Percentiles rank a stretch among this genome's conserved stretches.
phyloP scores from a whole-genome alignment of 805 yeast genomes.

The Schwanniomyces vanrijiae region DNA sequence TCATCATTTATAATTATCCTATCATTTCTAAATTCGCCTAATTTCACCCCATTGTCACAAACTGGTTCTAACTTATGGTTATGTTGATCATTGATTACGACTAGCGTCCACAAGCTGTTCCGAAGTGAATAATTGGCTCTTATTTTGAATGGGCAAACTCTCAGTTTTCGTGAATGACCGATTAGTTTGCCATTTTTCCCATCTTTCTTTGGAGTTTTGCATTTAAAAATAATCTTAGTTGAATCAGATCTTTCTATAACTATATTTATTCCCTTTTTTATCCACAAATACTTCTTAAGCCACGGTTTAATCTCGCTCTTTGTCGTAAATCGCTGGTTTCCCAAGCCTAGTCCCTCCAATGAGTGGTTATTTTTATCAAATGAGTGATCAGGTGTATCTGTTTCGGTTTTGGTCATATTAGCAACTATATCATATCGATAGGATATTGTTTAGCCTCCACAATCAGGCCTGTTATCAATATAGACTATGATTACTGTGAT shows the following conservation, averaged over 20 bases:
- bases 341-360: conserved; percentile 28
- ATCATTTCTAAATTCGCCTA: not conserved
- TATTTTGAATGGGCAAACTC: conserved; percentile 62
- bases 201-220: conserved; percentile 40
- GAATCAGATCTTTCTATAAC: conserved; percentile 65
- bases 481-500: conserved; percentile 1
- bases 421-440: not conserved
- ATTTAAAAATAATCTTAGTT: conserved; percentile 60
- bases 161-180: conserved; percentile 19
- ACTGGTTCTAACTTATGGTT: conserved; percentile 40
- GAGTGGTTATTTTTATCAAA: conserved; percentile 18
- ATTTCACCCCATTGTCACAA: not conserved
- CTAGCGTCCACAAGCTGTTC: conserved; percentile 57
- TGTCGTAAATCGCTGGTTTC: conserved; percentile 24
- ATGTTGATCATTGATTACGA: conserved; percentile 59
- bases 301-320: conserved; percentile 61
- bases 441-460: not conserved
- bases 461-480: conserved; percentile 2
- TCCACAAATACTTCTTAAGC: conserved; percentile 47
- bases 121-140: conserved; percentile 60
- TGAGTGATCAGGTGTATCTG: conserved; percentile 12
- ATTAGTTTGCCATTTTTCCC: conserved; percentile 13
- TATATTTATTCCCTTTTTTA: conserved; percentile 50
- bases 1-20: not conserved
- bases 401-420: not conserved